Conservation (phyloP, 2,329 filamentous ascomycete species). For the Cadophora sp. region DNA sequence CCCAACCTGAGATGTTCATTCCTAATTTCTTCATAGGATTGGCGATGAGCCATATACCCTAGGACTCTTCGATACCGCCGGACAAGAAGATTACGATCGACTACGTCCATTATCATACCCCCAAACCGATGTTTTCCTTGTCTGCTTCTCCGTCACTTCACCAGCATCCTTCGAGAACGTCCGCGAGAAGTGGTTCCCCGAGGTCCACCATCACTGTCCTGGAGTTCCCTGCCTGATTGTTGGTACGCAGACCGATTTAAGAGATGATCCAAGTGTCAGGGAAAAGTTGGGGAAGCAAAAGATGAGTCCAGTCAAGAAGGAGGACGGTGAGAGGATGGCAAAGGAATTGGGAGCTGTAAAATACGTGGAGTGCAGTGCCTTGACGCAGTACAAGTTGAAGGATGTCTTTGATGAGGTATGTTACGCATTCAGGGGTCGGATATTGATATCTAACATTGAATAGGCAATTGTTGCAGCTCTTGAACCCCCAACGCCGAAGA, state of each 20-base stretch:
- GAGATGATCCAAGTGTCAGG: slow-evolving; percentile 84
- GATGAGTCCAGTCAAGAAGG: slow-evolving; percentile 90
- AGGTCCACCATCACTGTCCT: slow-evolving; percentile 98
- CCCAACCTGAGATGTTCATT: neutral
- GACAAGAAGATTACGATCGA: slow-evolving; percentile 99
- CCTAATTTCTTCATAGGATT: slow-evolving; percentile 69
- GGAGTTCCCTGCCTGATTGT: slow-evolving; percentile 98
- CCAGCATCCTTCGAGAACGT: slow-evolving; percentile 99
- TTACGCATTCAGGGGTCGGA: neutral
- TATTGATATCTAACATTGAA: slow-evolving; percentile 14
- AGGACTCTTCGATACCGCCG: slow-evolving; percentile 96
- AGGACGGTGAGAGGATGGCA: slow-evolving; percentile 95
- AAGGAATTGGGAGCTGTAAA: slow-evolving; percentile 98
- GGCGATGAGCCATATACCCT: slow-evolving; percentile 98
- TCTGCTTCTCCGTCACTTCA: slow-evolving; percentile 98
- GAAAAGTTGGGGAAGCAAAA: slow-evolving; percentile 96
- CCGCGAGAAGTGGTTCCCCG: slow-evolving; percentile 97
- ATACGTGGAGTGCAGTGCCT: slow-evolving; percentile 97
- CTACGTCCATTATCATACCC: slow-evolving; percentile 96
- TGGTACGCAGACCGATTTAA: slow-evolving; percentile 94
- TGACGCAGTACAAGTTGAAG: slow-evolving; percentile 98
- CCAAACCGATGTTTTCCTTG: slow-evolving; percentile 97
- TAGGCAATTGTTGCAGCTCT: slow-evolving; percentile 95
- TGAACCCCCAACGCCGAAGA: slow-evolving; percentile 85
- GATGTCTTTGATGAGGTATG: slow-evolving; percentile 98